Evolutionary conservation across 2,329 filamentous ascomycete genomes (phyloP), one percentile per base, ranked within the genome.

Genomic region (Venturia asperata): DNA sequence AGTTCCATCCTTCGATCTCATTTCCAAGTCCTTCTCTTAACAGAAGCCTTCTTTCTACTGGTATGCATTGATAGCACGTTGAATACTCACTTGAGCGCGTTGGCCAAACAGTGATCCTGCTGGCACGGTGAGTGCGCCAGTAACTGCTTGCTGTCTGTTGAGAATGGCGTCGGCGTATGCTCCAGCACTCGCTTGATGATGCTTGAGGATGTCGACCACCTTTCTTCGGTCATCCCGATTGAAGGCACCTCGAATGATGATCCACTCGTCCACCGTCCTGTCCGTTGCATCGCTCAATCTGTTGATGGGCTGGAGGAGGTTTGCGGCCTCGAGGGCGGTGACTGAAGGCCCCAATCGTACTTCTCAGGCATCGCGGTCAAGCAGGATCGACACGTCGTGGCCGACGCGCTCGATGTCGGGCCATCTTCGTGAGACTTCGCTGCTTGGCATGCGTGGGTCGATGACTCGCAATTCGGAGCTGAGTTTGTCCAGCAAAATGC

Each of bases 131-230:
- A 55, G 49, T 24, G 30, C 30, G 49, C 49, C 49, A 55, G 49
- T 55, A 7, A 34, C 6, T 17, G 24, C 49, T 55, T 55, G 49
- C 17, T 55, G 49, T 15, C 49, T 15, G 49, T 19, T 55, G 13
- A 55, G 27, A 55, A 55, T 55, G 27, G 49, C 49, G 49, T 55
- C 49, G 17, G 49, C 49, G 27, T 55, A 55, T 30, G 49, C 49
- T 55, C 49, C 24, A 55, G 49, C 30, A 24, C 49, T 55, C 11
- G 49, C 49, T 10, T 30, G 24, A 34, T 55, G 49, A 55, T 55
- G 49, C n/a, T 55, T 55, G 49, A 55, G 49, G 17, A 55, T 34
- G 24, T 34, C 49, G 49, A 55, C 49, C 5, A 55, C 49, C 6
- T 55, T 55, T 55, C 11, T 55, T 55, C 49, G 49, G 24, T 55